Evolutionary conservation across 1,284 basidiomycete genomes (phyloP), one percentile per base, ranked within the genome.

Genomic region (Pascua guehoae): DNA sequence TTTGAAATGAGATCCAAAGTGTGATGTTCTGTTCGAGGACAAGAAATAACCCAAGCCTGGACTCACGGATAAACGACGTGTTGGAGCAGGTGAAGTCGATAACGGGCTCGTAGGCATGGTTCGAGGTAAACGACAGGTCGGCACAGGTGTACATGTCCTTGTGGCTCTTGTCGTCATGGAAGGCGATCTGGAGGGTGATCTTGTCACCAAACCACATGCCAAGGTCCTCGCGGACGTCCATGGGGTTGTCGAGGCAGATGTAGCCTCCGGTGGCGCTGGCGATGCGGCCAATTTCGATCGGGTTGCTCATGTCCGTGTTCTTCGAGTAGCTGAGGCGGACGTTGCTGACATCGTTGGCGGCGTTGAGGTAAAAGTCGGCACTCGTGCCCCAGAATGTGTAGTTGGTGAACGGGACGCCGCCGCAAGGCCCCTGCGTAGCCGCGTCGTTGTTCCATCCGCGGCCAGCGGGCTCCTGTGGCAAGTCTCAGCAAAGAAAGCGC

Each of bases 191-290:
- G 5, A 54, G 32, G 12, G 53, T 49, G 47, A 54, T 18, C 36
- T 45, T 42, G 41, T 45, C 47, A 16, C 24, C 18, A n/a, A 17
- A 41, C 41, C n/a, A 12, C 12, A 54, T n/a, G 37, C 47, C 47
- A 32, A 52, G n/a, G 24, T 43, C 45, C 17, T 15, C 39, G 38
- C 10, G 12, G 17, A 47, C 41, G 39, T 42, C 24, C 14, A 53
- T 18, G 17, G 47, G 47, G 52, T 47, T 40, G 52, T 53, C 46
- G 11, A 53, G 43, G 36, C 51, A 52, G 10, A 52, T 52, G 11
- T 39, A 38, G 5, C 51, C 51, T 9, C 43, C 51, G 14, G 43
- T 46, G 37, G 51, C 51, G 17, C 39, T 44, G 10, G 45, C 37
- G 43, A 52, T 44, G 17, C 12, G 17, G 16, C 38, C 43, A 12